phyloP scores from a whole-genome alignment of 176 grass and related monocot species.

The Elymus sibiricus region DNA sequence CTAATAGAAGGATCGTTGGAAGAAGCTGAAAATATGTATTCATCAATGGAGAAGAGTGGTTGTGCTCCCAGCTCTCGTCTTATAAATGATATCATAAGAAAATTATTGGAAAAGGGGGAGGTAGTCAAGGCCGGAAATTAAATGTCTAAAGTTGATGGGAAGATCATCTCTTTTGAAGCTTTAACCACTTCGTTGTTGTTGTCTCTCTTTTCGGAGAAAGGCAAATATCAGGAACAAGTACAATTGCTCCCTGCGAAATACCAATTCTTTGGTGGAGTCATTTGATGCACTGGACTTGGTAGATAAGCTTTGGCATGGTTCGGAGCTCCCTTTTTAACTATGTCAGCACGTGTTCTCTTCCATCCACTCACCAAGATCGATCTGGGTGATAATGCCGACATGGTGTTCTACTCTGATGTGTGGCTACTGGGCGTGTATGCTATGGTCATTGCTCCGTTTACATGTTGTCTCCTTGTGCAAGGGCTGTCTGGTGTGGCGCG shows the following conservation, averaged over 20 bases:
- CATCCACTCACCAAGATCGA: neutral
- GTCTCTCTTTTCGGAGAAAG: neutral
- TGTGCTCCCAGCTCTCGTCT: no score
- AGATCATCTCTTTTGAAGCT: neutral
- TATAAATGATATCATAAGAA: neutral
- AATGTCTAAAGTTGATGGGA: neutral
- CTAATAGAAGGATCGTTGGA: no score
- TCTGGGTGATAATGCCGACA: neutral
- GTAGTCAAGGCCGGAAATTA: neutral
- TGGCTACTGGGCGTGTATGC: neutral
- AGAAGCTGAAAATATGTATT: no score
- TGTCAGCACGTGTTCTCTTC: neutral
- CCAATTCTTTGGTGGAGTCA: neutral
- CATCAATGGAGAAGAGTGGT: neutral
- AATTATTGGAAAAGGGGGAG: neutral
- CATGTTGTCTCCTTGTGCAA: neutral
- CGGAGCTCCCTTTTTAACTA: neutral
- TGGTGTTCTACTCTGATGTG: neutral
- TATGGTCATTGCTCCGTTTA: neutral
- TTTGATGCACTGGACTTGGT: neutral
- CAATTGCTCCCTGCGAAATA: neutral
- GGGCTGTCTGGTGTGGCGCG: neutral
- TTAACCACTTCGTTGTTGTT: neutral
- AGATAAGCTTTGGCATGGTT: neutral
- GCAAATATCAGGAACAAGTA: neutral